These are phyloP conservation scores for Barnettozyma hawaiiensis DNA, from an alignment of 1,139 yeast genomes.

Conservation along the genomic window DNA sequence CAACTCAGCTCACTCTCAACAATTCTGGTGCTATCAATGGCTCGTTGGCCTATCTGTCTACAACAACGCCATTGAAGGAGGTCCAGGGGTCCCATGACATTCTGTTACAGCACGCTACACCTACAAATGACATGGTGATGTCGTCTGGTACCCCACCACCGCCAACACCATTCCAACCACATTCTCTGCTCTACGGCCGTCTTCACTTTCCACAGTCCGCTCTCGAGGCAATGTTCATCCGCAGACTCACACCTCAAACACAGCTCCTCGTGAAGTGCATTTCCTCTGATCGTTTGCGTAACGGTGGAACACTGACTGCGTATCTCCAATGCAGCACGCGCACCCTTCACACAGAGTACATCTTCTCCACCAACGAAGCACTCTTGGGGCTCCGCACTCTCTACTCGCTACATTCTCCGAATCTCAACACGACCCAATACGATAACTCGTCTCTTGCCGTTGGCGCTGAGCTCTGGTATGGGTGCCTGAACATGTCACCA, in stretches of 20 bases:
- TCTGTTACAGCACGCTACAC: conserved; percentile 65
- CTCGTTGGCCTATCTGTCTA: conserved; percentile 74
- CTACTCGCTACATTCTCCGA: conserved; percentile 55
- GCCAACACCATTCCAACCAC: conserved; percentile 37
- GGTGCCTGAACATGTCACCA: conserved; percentile 76
- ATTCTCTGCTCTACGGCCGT: conserved; percentile 63
- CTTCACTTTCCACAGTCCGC: conserved; percentile 86
- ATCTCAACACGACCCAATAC: conserved; percentile 33
- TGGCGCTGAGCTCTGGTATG: conserved; percentile 90
- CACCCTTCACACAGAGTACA: conserved; percentile 64
- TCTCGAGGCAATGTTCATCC: conserved; percentile 81
- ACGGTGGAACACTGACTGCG: conserved; percentile 56
- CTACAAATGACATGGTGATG: conserved; percentile 54
- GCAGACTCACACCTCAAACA: conserved; percentile 52
- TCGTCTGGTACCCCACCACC: not conserved
- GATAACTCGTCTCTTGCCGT: conserved; percentile 47
- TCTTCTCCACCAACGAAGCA: conserved; percentile 86
- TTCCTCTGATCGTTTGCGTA: conserved; percentile 58
- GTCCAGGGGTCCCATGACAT: conserved; percentile 49
- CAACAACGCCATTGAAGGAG: conserved; percentile 51
- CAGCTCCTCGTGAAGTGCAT: conserved; percentile 73
- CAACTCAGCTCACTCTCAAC: conserved; percentile 68
- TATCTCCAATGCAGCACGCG: conserved; percentile 68
- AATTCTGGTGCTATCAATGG: conserved; percentile 71
- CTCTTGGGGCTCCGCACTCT: conserved; percentile 78